Conservation (phyloP, 2,329 filamentous ascomycete genomes). For the Alternaria dauci region DNA sequence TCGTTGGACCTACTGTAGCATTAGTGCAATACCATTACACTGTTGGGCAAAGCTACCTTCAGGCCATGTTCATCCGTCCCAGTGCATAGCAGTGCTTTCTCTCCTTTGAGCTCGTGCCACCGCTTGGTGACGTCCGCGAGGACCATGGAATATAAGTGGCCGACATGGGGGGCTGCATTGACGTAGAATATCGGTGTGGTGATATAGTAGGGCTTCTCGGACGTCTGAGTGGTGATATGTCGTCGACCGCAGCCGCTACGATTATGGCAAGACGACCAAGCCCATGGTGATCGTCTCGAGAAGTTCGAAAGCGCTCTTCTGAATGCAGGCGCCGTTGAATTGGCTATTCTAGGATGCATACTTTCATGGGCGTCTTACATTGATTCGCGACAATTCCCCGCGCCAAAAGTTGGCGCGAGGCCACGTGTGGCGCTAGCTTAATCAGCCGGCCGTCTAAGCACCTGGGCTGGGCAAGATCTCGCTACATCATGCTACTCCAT, state of each 20-base stretch:
- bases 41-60: conserved; percentile 64
- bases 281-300: conserved; percentile 30
- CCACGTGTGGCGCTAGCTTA: conserved; percentile 21
- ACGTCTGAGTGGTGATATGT: conserved; percentile 28
- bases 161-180: conserved; percentile 94
- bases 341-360: conserved; percentile 42
- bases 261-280: conserved; percentile 33
- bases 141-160: conserved; percentile 93
- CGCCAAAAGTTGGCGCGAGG: conserved; percentile 28
- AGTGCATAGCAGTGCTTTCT: conserved; percentile 78
- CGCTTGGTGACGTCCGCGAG: conserved; percentile 90
- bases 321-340: conserved; percentile 26
- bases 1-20: conserved; percentile 74
- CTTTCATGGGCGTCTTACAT: conserved; percentile 30
- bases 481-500: neutral
- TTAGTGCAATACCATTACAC: conserved; percentile 4
- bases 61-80: conserved; percentile 98
- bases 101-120: conserved; percentile 81
- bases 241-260: conserved; percentile 28
- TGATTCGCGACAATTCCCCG: conserved; percentile 23
- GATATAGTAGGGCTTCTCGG: conserved; percentile 85
- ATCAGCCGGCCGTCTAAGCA: conserved; percentile 4
- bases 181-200: conserved; percentile 99
- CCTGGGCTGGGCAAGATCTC: neutral
- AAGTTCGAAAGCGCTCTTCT: conserved; percentile 27